A percentile compares a stretch with the other conserved stretches of the same genome.
These are phyloP conservation scores for button mushroom (Agaricus bisporus) DNA, from an alignment of 768 basidiomycete species.

Conservation along the genomic window DNA sequence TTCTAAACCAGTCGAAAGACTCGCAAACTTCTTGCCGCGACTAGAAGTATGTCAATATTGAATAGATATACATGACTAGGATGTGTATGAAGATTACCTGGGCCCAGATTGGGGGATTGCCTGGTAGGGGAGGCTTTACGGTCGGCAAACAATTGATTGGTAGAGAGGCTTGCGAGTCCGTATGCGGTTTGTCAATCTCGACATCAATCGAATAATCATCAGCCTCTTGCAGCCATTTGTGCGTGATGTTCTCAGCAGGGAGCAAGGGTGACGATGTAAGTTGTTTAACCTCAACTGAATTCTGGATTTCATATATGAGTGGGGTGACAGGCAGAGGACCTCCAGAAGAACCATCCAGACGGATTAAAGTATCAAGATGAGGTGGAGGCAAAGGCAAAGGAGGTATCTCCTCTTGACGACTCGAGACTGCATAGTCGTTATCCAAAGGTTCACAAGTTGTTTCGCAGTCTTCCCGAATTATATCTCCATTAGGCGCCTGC, in stretches of 20 bases:
- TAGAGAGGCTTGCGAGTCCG: neutral
- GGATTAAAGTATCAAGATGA: neutral
- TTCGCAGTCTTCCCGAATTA: neutral
- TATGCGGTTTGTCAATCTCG: neutral
- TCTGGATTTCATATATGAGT: too few species aligned
- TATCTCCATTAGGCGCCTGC: too few species aligned
- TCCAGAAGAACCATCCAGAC: neutral
- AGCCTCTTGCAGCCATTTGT: neutral
- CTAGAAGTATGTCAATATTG: constrained; percentile 26
- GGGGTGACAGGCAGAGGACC: neutral
- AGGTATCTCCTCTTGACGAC: neutral
- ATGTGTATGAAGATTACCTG: constrained; percentile 21
- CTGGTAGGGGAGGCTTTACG: constrained; percentile 15
- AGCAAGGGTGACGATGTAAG: neutral
- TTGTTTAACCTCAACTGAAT: neutral
- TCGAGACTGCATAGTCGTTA: neutral
- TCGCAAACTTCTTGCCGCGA: constrained; percentile 85
- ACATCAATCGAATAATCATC: neutral
- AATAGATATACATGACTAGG: neutral
- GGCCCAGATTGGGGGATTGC: constrained; percentile 38
- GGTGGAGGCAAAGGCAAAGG: neutral
- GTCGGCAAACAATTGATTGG: neutral
- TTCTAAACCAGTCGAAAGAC: constrained; percentile 65
- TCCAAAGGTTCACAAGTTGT: neutral
- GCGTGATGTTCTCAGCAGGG: neutral